Percentiles rank a stretch among this genome's conserved stretches.
Evolutionary conservation across 306 rosid species (phyloP).

Genomic region (Cicer judaicum): DNA sequence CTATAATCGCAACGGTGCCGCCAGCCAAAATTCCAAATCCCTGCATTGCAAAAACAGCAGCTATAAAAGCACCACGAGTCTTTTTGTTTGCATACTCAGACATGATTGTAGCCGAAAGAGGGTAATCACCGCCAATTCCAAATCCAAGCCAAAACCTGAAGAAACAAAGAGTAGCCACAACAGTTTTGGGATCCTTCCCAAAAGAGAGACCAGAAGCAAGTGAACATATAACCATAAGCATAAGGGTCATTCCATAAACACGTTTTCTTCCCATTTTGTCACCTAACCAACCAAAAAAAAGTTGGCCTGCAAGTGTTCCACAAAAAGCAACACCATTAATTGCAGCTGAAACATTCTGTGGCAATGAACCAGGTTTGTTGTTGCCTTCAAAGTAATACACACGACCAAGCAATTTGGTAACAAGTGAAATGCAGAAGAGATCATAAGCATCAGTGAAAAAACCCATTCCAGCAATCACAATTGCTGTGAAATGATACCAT

Average conservation of each 20-base stretch:
- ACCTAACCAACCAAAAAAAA: slow-evolving; percentile 96
- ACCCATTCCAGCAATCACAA: slow-evolving; percentile 92
- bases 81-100: slow-evolving; percentile 90
- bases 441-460: slow-evolving; percentile 92
- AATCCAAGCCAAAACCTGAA: slow-evolving; percentile 93
- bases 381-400: slow-evolving; percentile 65
- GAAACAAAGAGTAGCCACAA: slow-evolving; percentile 76
- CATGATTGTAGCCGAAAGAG: slow-evolving; percentile 95
- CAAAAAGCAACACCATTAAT: slow-evolving; percentile 86
- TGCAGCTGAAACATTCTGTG: slow-evolving; percentile 74
- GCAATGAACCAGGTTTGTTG: slow-evolving; percentile 63
- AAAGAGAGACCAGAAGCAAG: slow-evolving; percentile 82
- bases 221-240: slow-evolving; percentile 83
- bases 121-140: slow-evolving; percentile 95
- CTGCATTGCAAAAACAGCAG: slow-evolving; percentile 97
- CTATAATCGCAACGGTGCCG: slow-evolving; percentile 72
- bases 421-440: slow-evolving; percentile 89
- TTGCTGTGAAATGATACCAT: slow-evolving; percentile 92
- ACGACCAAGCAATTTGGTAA: slow-evolving; percentile 79
- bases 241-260: slow-evolving; percentile 86
- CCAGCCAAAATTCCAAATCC: slow-evolving; percentile 89
- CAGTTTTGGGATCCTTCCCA: slow-evolving; percentile 58
- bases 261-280: slow-evolving; percentile 86
- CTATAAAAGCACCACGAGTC: slow-evolving; percentile 85
- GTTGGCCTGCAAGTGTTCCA: slow-evolving; percentile 86